Evolutionary conservation across 345 rosid species (phyloP), one percentile per base, ranked within the genome.

Genomic region (Cochlearia excelsa): DNA sequence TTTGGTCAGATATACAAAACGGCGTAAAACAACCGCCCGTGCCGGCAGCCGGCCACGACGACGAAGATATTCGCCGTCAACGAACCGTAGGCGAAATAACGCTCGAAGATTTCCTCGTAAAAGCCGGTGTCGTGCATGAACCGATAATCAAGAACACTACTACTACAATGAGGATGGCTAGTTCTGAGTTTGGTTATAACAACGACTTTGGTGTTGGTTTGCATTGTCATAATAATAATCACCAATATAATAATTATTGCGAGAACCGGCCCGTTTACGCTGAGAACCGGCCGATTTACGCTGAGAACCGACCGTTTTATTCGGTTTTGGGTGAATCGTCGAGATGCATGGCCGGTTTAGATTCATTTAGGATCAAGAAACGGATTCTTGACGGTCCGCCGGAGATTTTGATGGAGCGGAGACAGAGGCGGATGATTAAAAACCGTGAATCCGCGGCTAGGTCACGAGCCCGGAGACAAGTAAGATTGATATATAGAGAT

Each of bases 401-500:
- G 0, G 92, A 91, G 65, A 72, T 92, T 7, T 80, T 79, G 40
- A 84, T 81, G 43, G 96, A 92, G 75, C 76, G 95, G 50, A 78
- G 92, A 63, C 96, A 84, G 39, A 85, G 92, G 0, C 74, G 96
- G 66, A 88, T 92, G 95, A 92, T 92, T 5, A 88, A 92, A 81
- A 92, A 92, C 54, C 77, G 93, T 4, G 98, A 92, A 54, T 92
- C 98, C 0, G 98, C 95, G 1, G 95, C 96, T 10, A 61, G 98
- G 31, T 92, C 98, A n/a, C 80, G 98, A 6, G 98, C 98, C 9
- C 74, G 98, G 68, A 86, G 83, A 70, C 98, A 88, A 83, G 98
- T 91, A 51, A 63, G 63, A 4, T 16, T 16, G 23, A 16, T 16
- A 16, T 16, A 16, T 16, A 16, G 0, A 16, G 23, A 16, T 16